phyloP scores from a whole-genome alignment of 495 filamentous ascomycete genomes.

The Peziza echinospora region DNA sequence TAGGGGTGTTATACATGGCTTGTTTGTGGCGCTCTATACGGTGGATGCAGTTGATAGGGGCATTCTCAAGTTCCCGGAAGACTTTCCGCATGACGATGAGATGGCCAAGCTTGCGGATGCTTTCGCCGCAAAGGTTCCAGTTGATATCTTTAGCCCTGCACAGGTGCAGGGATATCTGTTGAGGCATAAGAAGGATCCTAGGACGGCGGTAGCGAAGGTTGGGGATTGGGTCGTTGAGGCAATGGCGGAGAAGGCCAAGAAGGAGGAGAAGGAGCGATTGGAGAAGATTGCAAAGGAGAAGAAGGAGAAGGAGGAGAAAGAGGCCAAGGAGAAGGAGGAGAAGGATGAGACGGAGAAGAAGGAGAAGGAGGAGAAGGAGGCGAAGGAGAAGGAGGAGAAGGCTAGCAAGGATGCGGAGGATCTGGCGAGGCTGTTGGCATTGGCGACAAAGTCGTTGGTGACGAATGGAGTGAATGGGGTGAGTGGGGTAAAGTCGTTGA shows the following conservation, averaged over 20 bases:
- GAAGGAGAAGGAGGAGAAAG: neutral
- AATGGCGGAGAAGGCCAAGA: slow-evolving; percentile 24
- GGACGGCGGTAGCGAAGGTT: slow-evolving; percentile 33
- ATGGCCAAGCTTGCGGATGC: slow-evolving; percentile 23
- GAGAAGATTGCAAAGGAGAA: slow-evolving; percentile 22
- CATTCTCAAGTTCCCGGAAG: slow-evolving; percentile 7
- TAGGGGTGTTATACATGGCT: slow-evolving; percentile 35
- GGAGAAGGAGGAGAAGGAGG: neutral
- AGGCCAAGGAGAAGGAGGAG: neutral
- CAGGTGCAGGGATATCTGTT: slow-evolving; percentile 51
- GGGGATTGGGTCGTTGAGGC: slow-evolving; percentile 32
- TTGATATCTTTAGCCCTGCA: slow-evolving; percentile 36
- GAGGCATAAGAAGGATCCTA: slow-evolving; percentile 39
- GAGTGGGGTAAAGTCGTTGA: no score
- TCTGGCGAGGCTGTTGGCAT: no score
- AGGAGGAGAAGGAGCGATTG: slow-evolving; percentile 21
- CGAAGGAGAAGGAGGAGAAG: neutral
- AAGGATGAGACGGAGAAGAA: neutral
- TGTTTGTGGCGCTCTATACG: slow-evolving; percentile 56
- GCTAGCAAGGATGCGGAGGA: no score
- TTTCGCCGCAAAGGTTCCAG: slow-evolving; percentile 30
- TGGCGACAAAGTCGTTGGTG: no score
- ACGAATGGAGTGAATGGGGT: no score
- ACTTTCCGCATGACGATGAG: slow-evolving; percentile 15
- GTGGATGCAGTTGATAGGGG: slow-evolving; percentile 15